Evolutionary conservation across 805 yeast species (phyloP).

Genomic region (Myxozyma udenii): DNA sequence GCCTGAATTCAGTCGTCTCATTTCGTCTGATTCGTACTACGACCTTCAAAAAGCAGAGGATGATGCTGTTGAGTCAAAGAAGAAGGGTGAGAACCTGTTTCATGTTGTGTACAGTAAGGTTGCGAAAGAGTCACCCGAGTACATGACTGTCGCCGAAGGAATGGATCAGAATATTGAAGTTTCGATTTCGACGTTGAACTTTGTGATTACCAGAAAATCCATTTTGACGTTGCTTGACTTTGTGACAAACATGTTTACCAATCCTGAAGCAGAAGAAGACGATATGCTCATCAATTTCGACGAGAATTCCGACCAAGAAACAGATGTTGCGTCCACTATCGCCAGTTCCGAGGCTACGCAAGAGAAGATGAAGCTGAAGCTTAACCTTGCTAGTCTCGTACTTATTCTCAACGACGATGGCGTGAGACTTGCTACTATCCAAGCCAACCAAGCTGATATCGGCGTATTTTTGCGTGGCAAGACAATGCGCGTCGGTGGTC

Average conservation of each 20-base stretch:
- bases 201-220: constrained; percentile 74
- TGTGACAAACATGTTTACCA: constrained; percentile 77
- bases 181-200: constrained; percentile 71
- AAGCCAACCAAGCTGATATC: constrained; percentile 69
- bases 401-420: constrained; percentile 80
- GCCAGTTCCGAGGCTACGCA: constrained; percentile 14
- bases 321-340: constrained; percentile 17
- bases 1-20: constrained; percentile 61
- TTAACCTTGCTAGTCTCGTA: constrained; percentile 69
- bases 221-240: constrained; percentile 75
- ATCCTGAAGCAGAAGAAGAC: constrained; percentile 5
- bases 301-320: constrained; percentile 16
- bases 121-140: constrained; percentile 31
- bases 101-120: constrained; percentile 30
- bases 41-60: constrained; percentile 58
- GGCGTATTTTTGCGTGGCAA: constrained; percentile 68
- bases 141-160: constrained; percentile 30
- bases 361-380: constrained; percentile 55
- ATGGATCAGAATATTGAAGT: constrained; percentile 74
- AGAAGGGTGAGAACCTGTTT: constrained; percentile 48
- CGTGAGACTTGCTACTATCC: constrained; percentile 72
- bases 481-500: constrained; percentile 66
- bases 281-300: constrained; percentile 8
- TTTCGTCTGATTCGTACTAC: constrained; percentile 57
- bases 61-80: constrained; percentile 47